Evolutionary conservation across 768 basidiomycete species (phyloP).

Genomic region (Trametopsis cervina): DNA sequence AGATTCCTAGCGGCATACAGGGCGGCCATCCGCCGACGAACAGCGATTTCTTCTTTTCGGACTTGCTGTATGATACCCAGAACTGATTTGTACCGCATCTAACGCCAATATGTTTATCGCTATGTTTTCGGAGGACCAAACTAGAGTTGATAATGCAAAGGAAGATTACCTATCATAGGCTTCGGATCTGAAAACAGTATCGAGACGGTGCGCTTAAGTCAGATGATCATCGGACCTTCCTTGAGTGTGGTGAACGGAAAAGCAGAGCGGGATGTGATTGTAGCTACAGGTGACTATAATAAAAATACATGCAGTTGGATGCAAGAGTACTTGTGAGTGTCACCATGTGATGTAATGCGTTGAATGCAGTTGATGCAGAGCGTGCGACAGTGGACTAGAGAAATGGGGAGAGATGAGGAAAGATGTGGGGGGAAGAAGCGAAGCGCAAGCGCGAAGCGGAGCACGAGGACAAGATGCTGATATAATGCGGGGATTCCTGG

Average conservation of each 20-base stretch:
- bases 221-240: too few relatives aligned
- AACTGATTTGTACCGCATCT: conserved; percentile 6
- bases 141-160: too few relatives aligned
- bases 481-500: conserved; percentile 1
- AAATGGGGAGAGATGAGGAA: conserved; percentile 12
- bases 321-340: conserved; percentile 4
- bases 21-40: conserved; percentile 77
- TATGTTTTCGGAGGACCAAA: too few relatives aligned
- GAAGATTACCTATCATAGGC: too few relatives aligned
- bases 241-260: too few relatives aligned
- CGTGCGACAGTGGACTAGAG: conserved; percentile 44
- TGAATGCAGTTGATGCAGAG: conserved; percentile 38
- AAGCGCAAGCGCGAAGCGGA: background rate
- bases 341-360: conserved; percentile 6
- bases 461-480: background rate
- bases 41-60: conserved; percentile 83
- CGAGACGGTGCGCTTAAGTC: too few relatives aligned
- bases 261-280: too few relatives aligned
- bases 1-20: conserved; percentile 74
- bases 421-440: conserved; percentile 2
- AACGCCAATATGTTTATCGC: background rate
- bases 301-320: conserved; percentile 18
- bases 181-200: too few relatives aligned
- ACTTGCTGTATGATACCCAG: conserved; percentile 29
- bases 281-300: conserved; percentile 1